Evolutionary conservation across 768 basidiomycete genomes (phyloP).

Genomic region (Pseudohyphozyma bogoriensis): DNA sequence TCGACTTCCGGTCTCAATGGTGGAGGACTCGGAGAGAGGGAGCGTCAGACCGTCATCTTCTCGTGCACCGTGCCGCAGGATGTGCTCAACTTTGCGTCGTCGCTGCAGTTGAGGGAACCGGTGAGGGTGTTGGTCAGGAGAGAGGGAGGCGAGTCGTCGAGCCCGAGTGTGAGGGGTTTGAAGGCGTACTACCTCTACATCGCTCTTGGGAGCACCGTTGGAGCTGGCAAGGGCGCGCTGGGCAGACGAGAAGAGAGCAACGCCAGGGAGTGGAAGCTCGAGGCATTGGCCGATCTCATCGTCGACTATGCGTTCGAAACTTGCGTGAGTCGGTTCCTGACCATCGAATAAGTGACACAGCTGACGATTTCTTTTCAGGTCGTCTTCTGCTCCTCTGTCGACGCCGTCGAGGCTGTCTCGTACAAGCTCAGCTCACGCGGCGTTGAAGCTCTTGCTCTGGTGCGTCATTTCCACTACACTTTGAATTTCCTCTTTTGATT

Average conservation of each 20-base stretch:
- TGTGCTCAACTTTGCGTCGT: constrained; percentile 85
- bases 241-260: constrained; percentile 55
- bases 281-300: constrained; percentile 78
- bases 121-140: constrained; percentile 94
- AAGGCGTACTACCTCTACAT: constrained; percentile 77
- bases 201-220: constrained; percentile 33
- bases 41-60: constrained; percentile 87
- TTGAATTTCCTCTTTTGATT: constrained; percentile 1
- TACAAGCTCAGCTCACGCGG: constrained; percentile 79
- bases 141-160: constrained; percentile 33
- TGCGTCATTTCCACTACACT: constrained; percentile 42
- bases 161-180: constrained; percentile 54
- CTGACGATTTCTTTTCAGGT: constrained; percentile 7
- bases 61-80: constrained; percentile 95
- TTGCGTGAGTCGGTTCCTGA: constrained; percentile 29
- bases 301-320: constrained; percentile 57
- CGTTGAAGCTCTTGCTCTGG: constrained; percentile 77
- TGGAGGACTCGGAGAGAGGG: constrained; percentile 28
- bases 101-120: constrained; percentile 87
- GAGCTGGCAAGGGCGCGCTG: constrained; percentile 9
- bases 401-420: constrained; percentile 30
- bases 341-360: neutral
- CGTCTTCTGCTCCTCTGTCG: constrained; percentile 28
- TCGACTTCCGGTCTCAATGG: constrained; percentile 1
- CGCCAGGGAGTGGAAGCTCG: constrained; percentile 88